These are phyloP conservation scores for Artemisia argyi DNA, from an alignment of 129 eudicot species.

Conservation along the genomic window DNA sequence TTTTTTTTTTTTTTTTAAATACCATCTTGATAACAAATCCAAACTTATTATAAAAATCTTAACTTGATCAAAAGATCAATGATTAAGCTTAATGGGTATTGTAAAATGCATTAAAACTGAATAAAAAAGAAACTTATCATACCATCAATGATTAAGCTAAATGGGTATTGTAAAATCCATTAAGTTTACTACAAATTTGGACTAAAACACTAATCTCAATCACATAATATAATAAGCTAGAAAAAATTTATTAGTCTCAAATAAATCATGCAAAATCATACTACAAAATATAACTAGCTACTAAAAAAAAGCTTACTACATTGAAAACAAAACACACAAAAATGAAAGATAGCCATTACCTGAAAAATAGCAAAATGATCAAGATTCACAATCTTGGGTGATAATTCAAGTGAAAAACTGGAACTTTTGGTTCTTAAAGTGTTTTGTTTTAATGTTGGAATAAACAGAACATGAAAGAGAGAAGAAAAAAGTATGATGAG, in stretches of 20 bases:
- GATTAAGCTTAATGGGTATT: constrained; percentile 26
- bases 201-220: not conserved
- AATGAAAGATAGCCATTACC: constrained; percentile 20
- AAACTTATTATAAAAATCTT: not conserved
- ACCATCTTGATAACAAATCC: no score
- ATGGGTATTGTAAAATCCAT: constrained; percentile 23
- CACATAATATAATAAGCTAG: not conserved
- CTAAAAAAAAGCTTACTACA: not conserved
- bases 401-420: constrained; percentile 13
- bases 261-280: not conserved
- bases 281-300: not conserved
- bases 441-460: constrained; percentile 29
- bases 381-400: not conserved
- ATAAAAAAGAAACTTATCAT: not conserved
- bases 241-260: not conserved
- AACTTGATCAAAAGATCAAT: constrained; percentile 14
- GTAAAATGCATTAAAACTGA: constrained; percentile 15
- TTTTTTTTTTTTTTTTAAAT: no score
- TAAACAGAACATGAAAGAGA: constrained; percentile 26
- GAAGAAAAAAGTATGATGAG: constrained; percentile 5
- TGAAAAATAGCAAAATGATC: constrained; percentile 16
- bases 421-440: constrained; percentile 15
- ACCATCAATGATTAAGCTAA: constrained; percentile 25
- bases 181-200: not conserved
- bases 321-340: constrained; percentile 18